Conservation (phyloP, 352 stramenopile species). For the Globisporangium barbulae region DNA sequence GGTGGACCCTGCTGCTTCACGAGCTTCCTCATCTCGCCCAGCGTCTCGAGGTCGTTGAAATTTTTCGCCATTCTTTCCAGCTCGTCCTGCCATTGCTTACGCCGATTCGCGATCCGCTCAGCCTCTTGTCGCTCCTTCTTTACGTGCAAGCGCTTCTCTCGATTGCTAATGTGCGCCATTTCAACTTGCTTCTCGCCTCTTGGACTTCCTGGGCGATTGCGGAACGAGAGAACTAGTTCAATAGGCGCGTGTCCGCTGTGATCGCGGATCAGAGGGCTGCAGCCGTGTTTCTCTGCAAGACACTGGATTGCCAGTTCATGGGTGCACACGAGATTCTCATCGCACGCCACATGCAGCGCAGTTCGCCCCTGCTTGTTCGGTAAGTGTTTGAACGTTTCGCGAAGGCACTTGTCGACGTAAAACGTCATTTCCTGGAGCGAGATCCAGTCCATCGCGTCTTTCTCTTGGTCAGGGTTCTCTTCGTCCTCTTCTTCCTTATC, state of each 20-base stretch:
- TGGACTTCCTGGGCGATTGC: constrained; percentile 57
- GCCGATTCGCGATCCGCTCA: constrained; percentile 28
- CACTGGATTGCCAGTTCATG: constrained; percentile 64
- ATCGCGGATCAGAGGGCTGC: constrained; percentile 49
- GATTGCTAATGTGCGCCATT: constrained; percentile 22
- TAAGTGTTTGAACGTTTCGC: constrained; percentile 61
- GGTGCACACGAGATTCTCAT: constrained; percentile 82
- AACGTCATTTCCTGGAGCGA: constrained; percentile 47
- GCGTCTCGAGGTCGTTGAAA: constrained; percentile 57
- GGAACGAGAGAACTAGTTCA: constrained; percentile 45
- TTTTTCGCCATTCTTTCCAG: constrained; percentile 35
- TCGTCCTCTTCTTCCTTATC: constrained; percentile 26
- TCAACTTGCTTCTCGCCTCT: constrained; percentile 37
- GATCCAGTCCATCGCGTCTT: constrained; percentile 49
- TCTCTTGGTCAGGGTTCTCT: constrained; percentile 22
- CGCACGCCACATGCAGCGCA: constrained; percentile 66
- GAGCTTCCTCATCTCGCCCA: constrained; percentile 31
- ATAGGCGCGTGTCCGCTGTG: constrained; percentile 36
- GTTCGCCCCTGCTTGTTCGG: constrained; percentile 62
- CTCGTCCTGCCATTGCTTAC: constrained; percentile 38
- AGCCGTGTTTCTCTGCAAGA: constrained; percentile 49
- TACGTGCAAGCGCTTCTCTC: constrained; percentile 25
- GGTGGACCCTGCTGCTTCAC: constrained; percentile 22
- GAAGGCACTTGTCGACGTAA: constrained; percentile 56
- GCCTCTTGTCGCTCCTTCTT: constrained; percentile 32